phyloP scores from a whole-genome alignment of 169 alveolate genomes.

The Prorocentrum cordatum region DNA sequence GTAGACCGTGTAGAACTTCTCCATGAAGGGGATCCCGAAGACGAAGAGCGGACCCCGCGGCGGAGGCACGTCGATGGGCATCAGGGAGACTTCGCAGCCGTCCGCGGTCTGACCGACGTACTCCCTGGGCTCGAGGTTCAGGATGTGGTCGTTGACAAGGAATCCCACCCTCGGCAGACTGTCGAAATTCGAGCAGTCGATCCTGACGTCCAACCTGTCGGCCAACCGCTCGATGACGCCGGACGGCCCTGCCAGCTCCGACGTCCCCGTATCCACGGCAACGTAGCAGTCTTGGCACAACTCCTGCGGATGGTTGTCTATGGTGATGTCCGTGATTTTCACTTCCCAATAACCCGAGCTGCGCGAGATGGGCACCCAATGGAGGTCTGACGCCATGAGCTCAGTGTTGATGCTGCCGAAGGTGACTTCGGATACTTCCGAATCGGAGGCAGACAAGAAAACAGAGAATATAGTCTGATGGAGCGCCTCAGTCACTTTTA shows the following conservation, averaged over 20 bases:
- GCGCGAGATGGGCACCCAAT: neutral
- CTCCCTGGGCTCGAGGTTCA: neutral
- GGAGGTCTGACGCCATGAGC: neutral
- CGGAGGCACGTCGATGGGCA: conserved; percentile 75
- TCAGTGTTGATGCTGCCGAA: neutral
- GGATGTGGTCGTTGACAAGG: neutral
- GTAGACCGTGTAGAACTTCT: conserved; percentile 77
- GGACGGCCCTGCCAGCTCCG: neutral
- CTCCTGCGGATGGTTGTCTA: no score
- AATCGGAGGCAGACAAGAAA: no score
- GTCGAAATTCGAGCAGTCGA: neutral
- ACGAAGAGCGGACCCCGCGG: conserved; percentile 80
- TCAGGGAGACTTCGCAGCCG: neutral
- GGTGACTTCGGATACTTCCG: neutral
- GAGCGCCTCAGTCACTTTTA: no score
- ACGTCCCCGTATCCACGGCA: conserved; percentile 4
- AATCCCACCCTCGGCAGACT: neutral
- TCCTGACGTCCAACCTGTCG: neutral
- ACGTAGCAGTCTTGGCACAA: no score
- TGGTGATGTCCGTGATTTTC: no score
- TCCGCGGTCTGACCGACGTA: neutral
- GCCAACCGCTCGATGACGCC: neutral
- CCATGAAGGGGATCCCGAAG: conserved; percentile 76
- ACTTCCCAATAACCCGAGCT: no score
- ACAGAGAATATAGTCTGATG: no score